Evolutionary conservation across 345 rosid species (phyloP), one percentile per base, ranked within the genome.

Genomic region (Populus ilicifolia): DNA sequence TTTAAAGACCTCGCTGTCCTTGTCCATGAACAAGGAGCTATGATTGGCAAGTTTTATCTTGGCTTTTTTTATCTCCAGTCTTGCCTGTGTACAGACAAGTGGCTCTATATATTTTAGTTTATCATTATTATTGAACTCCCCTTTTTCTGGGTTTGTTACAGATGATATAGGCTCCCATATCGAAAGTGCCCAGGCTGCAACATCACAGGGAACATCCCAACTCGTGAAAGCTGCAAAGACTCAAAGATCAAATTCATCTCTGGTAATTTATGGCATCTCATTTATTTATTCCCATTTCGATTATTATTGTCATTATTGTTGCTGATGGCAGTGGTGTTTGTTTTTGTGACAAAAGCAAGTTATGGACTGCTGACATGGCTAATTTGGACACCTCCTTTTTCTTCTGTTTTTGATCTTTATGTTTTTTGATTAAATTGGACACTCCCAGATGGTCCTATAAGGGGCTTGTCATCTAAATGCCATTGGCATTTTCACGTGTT

Each of bases 11-110:
- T 96, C 13, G 98, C 97, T 20, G 93, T 94, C 44, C 85, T 92
- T 70, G 97, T 96, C 75, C 97, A 94, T n/a, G 95, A 94, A 77
- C 97, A 96, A 81, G 99, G 97, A 76, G 63, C 90, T n/a, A 85
- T 94, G 90, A 91, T 94, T 33, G 97, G 97, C 92, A 83, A 70
- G 75, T 80, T 70, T 48, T 63, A 80, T 82, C 56, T 65, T 67
- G 59, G 72, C 73, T 52, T 78, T 36, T 71, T 16, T 12, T 14
- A 27, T 0, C 6, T 2, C 8, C 39, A 33, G 13, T 13, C 69
- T 66, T 69, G 44, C 25, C 44, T 17, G 54, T 0, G 0, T 46
- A 30, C 27, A 52, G 10, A 59, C 3, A 59, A n/a, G 29, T n/a
- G 20, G 23, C 8, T 25, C 7, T n/a, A 13, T 30, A 17, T 12